Evolutionary conservation across 2,329 filamentous ascomycete species (phyloP).

Genomic region (Fonsecaea monophora): DNA sequence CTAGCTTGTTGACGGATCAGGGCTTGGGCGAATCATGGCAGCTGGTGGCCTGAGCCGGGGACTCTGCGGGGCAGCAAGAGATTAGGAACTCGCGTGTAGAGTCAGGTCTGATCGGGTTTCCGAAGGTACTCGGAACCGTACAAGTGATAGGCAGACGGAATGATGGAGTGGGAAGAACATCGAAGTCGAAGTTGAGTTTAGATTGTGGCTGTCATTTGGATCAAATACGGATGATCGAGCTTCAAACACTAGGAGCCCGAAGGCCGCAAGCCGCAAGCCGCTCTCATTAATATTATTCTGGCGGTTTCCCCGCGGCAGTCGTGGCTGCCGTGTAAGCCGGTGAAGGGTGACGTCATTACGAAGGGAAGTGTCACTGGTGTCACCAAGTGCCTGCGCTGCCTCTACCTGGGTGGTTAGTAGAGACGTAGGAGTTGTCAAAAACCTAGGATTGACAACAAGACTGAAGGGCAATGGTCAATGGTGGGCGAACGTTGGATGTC

Average conservation of each 20-base stretch:
- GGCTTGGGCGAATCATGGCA: not conserved
- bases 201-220: not conserved
- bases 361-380: not conserved
- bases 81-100: not conserved
- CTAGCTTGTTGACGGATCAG: not conserved
- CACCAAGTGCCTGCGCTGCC: not conserved
- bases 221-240: not conserved
- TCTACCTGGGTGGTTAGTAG: not conserved
- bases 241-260: not conserved
- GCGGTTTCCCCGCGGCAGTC: not conserved
- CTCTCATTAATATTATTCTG: not conserved
- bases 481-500: not conserved
- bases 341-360: not conserved
- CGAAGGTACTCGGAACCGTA: not conserved
- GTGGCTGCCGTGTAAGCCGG: not conserved
- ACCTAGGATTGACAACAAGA: not conserved
- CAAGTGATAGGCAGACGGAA: not conserved
- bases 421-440: not conserved
- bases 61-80: not conserved
- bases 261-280: too few species aligned
- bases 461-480: not conserved
- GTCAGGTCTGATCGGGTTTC: not conserved
- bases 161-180: not conserved
- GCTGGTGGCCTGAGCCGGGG: not conserved
- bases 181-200: constrained; percentile 17